Evolutionary conservation across 768 basidiomycete genomes (phyloP).

Genomic region (Gloeopeniophorella convolvens): DNA sequence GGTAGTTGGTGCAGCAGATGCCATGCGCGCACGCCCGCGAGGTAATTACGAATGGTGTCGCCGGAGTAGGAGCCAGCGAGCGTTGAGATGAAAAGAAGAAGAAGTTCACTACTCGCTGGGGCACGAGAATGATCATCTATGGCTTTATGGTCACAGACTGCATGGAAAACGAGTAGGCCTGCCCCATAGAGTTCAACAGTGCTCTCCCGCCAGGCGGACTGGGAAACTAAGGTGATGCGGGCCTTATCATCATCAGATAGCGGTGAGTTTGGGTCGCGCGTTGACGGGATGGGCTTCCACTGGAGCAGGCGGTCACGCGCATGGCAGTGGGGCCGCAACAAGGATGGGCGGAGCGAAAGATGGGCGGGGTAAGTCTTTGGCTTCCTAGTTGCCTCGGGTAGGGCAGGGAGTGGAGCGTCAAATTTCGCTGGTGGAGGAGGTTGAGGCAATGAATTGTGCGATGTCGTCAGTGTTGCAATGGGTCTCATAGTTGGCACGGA

Average conservation of each 20-base stretch:
- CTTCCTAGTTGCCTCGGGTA: background rate
- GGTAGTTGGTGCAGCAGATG: conserved; percentile 36
- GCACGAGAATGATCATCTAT: conserved; percentile 30
- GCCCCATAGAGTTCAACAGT: conserved; percentile 34
- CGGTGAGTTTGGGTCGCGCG: background rate
- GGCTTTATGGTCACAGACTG: conserved; percentile 31
- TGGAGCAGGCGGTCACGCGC: conserved; percentile 8
- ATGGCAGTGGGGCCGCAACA: conserved; percentile 13
- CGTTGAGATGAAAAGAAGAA: conserved; percentile 23
- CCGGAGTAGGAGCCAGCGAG: conserved; percentile 29
- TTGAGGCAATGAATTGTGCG: background rate
- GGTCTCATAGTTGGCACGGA: background rate
- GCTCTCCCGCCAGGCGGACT: conserved; percentile 25
- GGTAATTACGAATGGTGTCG: conserved; percentile 32
- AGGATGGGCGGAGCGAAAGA: background rate
- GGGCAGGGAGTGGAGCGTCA: background rate
- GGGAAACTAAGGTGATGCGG: conserved; percentile 25
- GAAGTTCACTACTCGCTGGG: conserved; percentile 24
- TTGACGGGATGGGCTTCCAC: background rate
- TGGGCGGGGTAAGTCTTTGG: background rate
- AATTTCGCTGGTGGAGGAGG: conserved; percentile 20
- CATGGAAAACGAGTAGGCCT: conserved; percentile 34
- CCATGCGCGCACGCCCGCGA: conserved; percentile 38
- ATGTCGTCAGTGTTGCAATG: background rate
- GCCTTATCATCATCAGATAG: conserved; percentile 21